phyloP scores from a whole-genome alignment of 169 alveolate species.

The Plasmodium falciparum region DNA sequence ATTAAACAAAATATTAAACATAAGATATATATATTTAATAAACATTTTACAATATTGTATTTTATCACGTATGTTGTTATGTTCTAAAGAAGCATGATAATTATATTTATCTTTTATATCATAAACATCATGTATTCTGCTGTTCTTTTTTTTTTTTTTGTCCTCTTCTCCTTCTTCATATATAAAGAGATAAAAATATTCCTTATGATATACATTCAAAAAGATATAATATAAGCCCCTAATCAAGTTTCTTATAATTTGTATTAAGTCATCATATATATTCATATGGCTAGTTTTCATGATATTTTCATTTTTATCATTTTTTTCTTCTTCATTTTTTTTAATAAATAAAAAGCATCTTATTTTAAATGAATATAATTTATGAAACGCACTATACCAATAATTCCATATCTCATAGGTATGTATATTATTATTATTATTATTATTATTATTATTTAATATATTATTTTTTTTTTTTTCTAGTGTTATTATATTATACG shows the following conservation, averaged over 20 bases:
- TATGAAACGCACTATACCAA: slow-evolving; percentile 68
- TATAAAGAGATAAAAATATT: slow-evolving; percentile 56
- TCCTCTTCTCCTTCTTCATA: background rate
- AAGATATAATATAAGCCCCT: slow-evolving; percentile 63
- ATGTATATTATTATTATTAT: too few relatives aligned
- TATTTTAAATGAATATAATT: slow-evolving; percentile 34
- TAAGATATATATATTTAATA: slow-evolving; percentile 54
- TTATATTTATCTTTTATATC: too few relatives aligned
- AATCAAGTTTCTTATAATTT: slow-evolving; percentile 52
- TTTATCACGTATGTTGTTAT: background rate
- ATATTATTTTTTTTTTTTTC: background rate
- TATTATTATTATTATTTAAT: too few relatives aligned
- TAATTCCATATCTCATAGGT: slow-evolving; percentile 51
- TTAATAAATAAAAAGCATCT: slow-evolving; percentile 31
- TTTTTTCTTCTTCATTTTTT: too few relatives aligned
- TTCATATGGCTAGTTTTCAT: slow-evolving; percentile 15
- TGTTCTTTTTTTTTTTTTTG: background rate
- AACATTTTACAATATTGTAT: slow-evolving; percentile 27
- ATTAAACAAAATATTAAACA: slow-evolving; percentile 58
- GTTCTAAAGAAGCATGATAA: background rate
- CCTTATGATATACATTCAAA: slow-evolving; percentile 46
- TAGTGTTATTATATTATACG: slow-evolving; percentile 12
- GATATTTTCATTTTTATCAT: background rate
- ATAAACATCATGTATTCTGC: background rate
- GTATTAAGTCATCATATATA: slow-evolving; percentile 20